Evolutionary conservation across 371 early-diverging fungal species (phyloP), one percentile per base, ranked within the genome.

Genomic region (Capniomyces stellatus): DNA sequence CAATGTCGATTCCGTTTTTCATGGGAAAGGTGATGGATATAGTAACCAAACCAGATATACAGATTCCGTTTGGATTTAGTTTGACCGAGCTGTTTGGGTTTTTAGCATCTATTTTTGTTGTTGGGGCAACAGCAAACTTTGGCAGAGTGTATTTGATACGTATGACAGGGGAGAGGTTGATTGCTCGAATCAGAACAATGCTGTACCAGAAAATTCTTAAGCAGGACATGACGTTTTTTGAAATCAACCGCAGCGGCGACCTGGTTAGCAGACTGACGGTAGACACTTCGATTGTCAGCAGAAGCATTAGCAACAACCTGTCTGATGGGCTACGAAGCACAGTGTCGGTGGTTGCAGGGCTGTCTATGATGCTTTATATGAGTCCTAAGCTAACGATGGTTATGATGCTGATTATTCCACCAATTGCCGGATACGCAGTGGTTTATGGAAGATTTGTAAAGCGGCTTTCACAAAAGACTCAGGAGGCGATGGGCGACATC

Each of bases 1-100:
- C 83, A 1, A 83, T 83, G 83, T 30, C 51, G 4, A 76, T 86
- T 2, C 86, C 86, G 0, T 83, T 82, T 55, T 71, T 78, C 8
- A 82, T 83, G 82, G 86, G 86, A 57, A 79, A 77, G 61, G 79
- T 83, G 56, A 76, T 86, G 42, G 86, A 86, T 61, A 71, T 86
- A 29, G 83, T 83, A 3, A 66, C 70, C 19, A 67, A 66, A 23
- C 68, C 70, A 1, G 43, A 47, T 13, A 46, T 61, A 1, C n/a
- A 50, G 4, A 51, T 67, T 3, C 72, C 75, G 28, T 58, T 63
- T 21, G 79, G 77, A 0, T 54, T 79, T 46, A 58, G 76, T 2
- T 60, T 74, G 67, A 71, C 72, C 8, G 73, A 80, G 44, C 67
- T 78, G 52, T 76, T 76, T 49, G 68, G 65, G 41, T 72, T 58